Conservation (phyloP, 192 early-diverging fungal genomes). For the Mortierella claussenii region DNA sequence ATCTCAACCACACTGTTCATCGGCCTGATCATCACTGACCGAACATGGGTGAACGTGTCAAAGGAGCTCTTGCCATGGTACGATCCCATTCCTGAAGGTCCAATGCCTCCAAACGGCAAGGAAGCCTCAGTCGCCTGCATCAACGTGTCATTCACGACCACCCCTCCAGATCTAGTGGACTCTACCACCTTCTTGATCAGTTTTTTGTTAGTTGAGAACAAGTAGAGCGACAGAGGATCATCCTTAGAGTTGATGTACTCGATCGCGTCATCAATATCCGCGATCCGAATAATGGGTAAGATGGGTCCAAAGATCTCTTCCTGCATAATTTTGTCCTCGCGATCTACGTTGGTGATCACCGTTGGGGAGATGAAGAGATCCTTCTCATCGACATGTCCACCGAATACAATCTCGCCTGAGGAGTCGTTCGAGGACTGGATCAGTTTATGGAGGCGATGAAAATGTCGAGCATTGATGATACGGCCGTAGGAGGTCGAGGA, state of each 20-base stretch:
- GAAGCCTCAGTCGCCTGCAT: slow-evolving; percentile 68
- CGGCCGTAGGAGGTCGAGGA: slow-evolving; percentile 68
- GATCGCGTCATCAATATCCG: slow-evolving; percentile 75
- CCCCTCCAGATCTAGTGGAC: slow-evolving; percentile 79
- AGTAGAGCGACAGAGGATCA: slow-evolving; percentile 84
- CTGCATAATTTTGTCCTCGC: slow-evolving; percentile 75
- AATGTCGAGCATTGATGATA: slow-evolving; percentile 79
- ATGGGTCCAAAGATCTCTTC: slow-evolving; percentile 97
- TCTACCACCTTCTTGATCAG: slow-evolving; percentile 69
- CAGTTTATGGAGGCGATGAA: slow-evolving; percentile 70
- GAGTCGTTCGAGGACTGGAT: slow-evolving; percentile 52
- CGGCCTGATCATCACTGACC: slow-evolving; percentile 68
- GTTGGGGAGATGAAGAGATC: slow-evolving; percentile 87
- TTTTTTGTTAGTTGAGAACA: slow-evolving; percentile 69
- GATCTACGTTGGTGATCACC: slow-evolving; percentile 76
- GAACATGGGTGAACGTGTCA: slow-evolving; percentile 82
- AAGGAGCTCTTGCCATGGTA: slow-evolving; percentile 88
- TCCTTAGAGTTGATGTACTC: slow-evolving; percentile 72
- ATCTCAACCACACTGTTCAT: slow-evolving; percentile 17
- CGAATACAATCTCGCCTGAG: slow-evolving; percentile 66
- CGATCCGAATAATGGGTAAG: slow-evolving; percentile 83
- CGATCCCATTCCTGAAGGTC: slow-evolving; percentile 84
- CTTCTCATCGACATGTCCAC: slow-evolving; percentile 69
- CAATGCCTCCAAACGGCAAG: slow-evolving; percentile 91
- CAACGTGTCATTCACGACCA: slow-evolving; percentile 83